phyloP scores from a whole-genome alignment of 2,329 filamentous ascomycete genomes.

The Paradendryphiella salina region DNA sequence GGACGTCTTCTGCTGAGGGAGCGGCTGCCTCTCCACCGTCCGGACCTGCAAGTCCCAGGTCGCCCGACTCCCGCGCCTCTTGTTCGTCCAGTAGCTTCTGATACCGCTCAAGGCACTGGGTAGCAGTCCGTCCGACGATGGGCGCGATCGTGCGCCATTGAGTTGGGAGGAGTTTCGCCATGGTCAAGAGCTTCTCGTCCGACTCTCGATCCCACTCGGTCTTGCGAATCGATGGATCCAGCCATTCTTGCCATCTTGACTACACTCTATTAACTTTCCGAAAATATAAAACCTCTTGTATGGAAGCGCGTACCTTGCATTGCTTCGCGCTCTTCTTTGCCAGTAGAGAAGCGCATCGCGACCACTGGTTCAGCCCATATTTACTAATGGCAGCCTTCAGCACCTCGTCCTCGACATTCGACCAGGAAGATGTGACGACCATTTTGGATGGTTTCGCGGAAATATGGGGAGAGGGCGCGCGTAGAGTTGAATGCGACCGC shows the following conservation, averaged over 20 bases:
- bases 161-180: constrained; percentile 97
- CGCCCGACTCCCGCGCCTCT: constrained; percentile 80
- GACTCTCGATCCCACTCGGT: constrained; percentile 99
- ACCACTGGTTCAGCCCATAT: constrained; percentile 72
- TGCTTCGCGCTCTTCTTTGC: constrained; percentile 98
- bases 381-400: constrained; percentile 71
- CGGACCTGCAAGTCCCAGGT: constrained; percentile 80
- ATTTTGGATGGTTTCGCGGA: constrained; percentile 59
- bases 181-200: constrained; percentile 93
- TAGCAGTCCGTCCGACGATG: constrained; percentile 93
- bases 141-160: constrained; percentile 99
- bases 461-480: constrained; percentile 5
- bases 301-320: constrained; percentile 65
- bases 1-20: constrained; percentile 89
- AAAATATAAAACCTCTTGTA: not conserved
- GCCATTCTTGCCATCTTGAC: constrained; percentile 96
- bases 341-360: constrained; percentile 93
- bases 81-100: constrained; percentile 96
- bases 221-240: constrained; percentile 96
- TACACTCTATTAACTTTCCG: not conserved
- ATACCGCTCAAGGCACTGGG: constrained; percentile 95
- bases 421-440: constrained; percentile 36
- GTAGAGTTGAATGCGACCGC: constrained; percentile 24
- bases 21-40: constrained; percentile 84
- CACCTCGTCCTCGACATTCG: constrained; percentile 85